phyloP scores from a whole-genome alignment of 129 eudicot genomes.

The Scalesia atractyloides region DNA sequence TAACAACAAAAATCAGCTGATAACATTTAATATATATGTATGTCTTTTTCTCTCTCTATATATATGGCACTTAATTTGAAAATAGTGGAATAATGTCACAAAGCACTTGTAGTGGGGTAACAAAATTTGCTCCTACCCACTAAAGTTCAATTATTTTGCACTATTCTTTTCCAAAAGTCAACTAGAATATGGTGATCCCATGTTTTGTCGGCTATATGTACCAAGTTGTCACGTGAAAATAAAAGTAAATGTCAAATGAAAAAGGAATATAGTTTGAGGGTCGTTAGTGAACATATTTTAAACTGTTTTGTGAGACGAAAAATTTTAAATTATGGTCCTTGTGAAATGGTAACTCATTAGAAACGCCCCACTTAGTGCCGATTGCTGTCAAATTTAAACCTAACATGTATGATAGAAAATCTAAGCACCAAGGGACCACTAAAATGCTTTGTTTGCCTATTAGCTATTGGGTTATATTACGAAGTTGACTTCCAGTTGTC shows the following conservation, averaged over 20 bases:
- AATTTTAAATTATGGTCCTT: background rate
- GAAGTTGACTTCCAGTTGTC: slow-evolving; percentile 31
- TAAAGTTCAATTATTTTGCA: slow-evolving; percentile 35
- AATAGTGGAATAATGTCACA: slow-evolving; percentile 39
- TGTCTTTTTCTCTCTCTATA: background rate
- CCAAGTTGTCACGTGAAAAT: slow-evolving; percentile 45
- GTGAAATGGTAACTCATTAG: background rate
- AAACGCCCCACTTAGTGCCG: slow-evolving; percentile 19
- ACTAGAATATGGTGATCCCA: slow-evolving; percentile 36
- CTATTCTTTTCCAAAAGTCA: slow-evolving; percentile 32
- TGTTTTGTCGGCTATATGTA: slow-evolving; percentile 33
- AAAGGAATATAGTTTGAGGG: slow-evolving; percentile 17
- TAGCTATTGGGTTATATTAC: slow-evolving; percentile 21
- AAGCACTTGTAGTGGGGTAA: slow-evolving; percentile 35
- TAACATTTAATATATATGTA: background rate
- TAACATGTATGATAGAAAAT: slow-evolving; percentile 32
- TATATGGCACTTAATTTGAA: slow-evolving; percentile 1
- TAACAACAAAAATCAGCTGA: slow-evolving; percentile 32
- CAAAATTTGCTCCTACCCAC: slow-evolving; percentile 40
- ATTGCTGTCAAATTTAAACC: slow-evolving; percentile 27
- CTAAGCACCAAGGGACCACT: slow-evolving; percentile 38
- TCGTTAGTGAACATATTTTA: slow-evolving; percentile 11
- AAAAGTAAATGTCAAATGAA: slow-evolving; percentile 18
- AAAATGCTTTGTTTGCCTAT: slow-evolving; percentile 15
- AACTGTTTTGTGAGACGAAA: background rate